Evolutionary conservation across 2,329 filamentous ascomycete species (phyloP).

Genomic region (Microcyclosporella mali): DNA sequence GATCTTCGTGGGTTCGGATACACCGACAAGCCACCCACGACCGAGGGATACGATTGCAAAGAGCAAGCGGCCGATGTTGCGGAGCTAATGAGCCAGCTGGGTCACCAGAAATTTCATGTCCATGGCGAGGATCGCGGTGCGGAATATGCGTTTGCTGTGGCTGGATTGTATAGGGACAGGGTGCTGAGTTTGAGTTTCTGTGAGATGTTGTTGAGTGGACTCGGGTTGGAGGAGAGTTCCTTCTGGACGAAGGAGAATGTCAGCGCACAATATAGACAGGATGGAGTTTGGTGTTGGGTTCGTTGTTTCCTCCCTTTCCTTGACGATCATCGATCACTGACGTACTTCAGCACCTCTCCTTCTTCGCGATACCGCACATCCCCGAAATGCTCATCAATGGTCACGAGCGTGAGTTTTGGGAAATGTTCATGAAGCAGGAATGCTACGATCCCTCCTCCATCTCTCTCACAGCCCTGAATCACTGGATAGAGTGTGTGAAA

Average conservation of each 20-base stretch:
- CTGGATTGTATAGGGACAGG: slow-evolving; percentile 28
- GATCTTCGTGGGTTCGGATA: slow-evolving; percentile 36
- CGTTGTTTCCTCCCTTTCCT: background rate
- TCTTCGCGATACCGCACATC: slow-evolving; percentile 34
- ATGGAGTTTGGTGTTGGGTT: slow-evolving; percentile 34
- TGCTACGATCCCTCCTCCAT: slow-evolving; percentile 36
- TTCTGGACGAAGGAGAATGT: slow-evolving; percentile 31
- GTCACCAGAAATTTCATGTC: slow-evolving; percentile 30
- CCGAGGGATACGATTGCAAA: slow-evolving; percentile 34
- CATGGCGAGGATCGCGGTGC: slow-evolving; percentile 34
- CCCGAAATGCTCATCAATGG: slow-evolving; percentile 37
- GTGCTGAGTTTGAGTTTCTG: slow-evolving; percentile 29
- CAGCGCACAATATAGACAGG: slow-evolving; percentile 27
- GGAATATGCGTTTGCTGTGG: slow-evolving; percentile 33
- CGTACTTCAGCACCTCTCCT: slow-evolving; percentile 24
- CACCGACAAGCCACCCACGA: slow-evolving; percentile 36
- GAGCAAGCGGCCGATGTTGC: slow-evolving; percentile 33
- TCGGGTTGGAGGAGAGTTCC: slow-evolving; percentile 29
- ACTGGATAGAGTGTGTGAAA: slow-evolving; percentile 31
- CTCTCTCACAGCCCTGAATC: slow-evolving; percentile 29
- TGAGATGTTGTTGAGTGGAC: slow-evolving; percentile 32
- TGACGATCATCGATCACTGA: background rate
- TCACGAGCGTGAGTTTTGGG: slow-evolving; percentile 36
- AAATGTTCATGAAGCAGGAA: slow-evolving; percentile 37
- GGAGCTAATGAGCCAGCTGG: slow-evolving; percentile 32